These are phyloP conservation scores for Salix caprea DNA, from an alignment of 345 rosid genomes.

Conservation along the genomic window DNA sequence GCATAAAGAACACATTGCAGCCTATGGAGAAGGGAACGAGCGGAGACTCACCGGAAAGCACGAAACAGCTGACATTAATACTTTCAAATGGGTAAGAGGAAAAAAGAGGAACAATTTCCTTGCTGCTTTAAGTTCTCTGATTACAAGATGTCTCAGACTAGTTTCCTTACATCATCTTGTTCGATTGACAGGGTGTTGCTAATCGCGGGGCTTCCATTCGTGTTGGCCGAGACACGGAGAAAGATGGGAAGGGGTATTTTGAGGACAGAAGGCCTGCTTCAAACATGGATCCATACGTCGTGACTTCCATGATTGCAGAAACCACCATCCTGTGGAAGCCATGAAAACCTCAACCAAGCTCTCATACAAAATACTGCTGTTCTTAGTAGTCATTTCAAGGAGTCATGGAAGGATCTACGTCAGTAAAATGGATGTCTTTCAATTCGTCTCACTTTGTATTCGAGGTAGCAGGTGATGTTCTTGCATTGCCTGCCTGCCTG, in stretches of 20 bases:
- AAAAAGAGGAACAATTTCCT: not conserved
- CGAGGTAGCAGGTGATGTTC: not conserved
- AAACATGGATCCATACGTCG: slow-evolving; percentile 23
- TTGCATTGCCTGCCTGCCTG: not conserved
- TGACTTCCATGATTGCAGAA: slow-evolving; percentile 23
- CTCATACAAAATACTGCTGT: not conserved
- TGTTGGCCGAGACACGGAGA: slow-evolving; percentile 21
- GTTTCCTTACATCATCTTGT: not conserved
- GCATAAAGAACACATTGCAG: slow-evolving; percentile 20
- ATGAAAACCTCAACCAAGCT: not conserved
- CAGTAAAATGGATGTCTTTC: not conserved
- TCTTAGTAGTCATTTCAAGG: not conserved
- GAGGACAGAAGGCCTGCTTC: slow-evolving; percentile 26
- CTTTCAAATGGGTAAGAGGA: slow-evolving; percentile 15
- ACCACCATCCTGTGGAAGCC: slow-evolving; percentile 25
- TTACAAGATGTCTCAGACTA: not conserved
- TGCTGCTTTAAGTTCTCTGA: not conserved
- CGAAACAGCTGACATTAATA: slow-evolving; percentile 23
- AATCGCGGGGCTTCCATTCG: slow-evolving; percentile 22
- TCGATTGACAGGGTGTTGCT: slow-evolving; percentile 12
- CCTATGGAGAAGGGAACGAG: slow-evolving; percentile 25
- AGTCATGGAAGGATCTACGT: not conserved
- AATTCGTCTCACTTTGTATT: not conserved
- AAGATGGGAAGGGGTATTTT: slow-evolving; percentile 19
- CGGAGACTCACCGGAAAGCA: slow-evolving; percentile 20